phyloP scores from a whole-genome alignment of 2,329 filamentous ascomycete genomes.

The Ambrosiella xylebori region DNA sequence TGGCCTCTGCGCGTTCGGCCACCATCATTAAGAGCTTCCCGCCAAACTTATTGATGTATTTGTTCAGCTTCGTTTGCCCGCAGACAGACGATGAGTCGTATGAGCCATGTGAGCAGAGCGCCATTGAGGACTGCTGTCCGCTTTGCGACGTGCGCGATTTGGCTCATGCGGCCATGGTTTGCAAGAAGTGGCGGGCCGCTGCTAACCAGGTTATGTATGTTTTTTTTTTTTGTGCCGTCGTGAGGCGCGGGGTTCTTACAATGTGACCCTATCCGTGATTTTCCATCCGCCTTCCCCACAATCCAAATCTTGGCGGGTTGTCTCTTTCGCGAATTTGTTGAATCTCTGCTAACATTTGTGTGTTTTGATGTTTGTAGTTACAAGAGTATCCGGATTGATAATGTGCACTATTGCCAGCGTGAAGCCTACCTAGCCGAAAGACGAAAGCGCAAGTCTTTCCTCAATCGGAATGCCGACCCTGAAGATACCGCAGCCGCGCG shows the following conservation, averaged over 20 bases:
- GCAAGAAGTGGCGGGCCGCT: slow-evolving; percentile 48
- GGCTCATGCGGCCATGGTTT: slow-evolving; percentile 59
- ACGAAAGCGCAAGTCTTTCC: slow-evolving; percentile 56
- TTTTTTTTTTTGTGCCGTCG: neutral
- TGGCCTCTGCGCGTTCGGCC: slow-evolving; percentile 26
- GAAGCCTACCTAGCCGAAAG: slow-evolving; percentile 67
- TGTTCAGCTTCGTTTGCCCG: slow-evolving; percentile 71
- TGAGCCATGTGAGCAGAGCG: slow-evolving; percentile 66
- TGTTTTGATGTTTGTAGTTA: slow-evolving; percentile 37
- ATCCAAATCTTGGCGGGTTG: no score
- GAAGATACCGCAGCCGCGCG: slow-evolving; percentile 64
- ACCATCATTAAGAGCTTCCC: slow-evolving; percentile 40
- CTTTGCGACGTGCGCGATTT: slow-evolving; percentile 85
- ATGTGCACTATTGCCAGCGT: slow-evolving; percentile 83
- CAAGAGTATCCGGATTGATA: slow-evolving; percentile 77
- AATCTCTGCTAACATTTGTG: neutral
- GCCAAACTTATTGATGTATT: slow-evolving; percentile 50
- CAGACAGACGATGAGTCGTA: slow-evolving; percentile 64
- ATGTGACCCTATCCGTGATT: no score
- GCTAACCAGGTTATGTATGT: slow-evolving; percentile 45
- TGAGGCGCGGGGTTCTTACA: neutral
- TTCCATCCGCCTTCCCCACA: no score
- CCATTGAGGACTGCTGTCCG: slow-evolving; percentile 69
- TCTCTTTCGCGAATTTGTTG: no score
- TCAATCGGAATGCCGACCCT: slow-evolving; percentile 61